Evolutionary conservation across 176 grass and related monocot genomes (phyloP).

Genomic region (Thalia dealbata): DNA sequence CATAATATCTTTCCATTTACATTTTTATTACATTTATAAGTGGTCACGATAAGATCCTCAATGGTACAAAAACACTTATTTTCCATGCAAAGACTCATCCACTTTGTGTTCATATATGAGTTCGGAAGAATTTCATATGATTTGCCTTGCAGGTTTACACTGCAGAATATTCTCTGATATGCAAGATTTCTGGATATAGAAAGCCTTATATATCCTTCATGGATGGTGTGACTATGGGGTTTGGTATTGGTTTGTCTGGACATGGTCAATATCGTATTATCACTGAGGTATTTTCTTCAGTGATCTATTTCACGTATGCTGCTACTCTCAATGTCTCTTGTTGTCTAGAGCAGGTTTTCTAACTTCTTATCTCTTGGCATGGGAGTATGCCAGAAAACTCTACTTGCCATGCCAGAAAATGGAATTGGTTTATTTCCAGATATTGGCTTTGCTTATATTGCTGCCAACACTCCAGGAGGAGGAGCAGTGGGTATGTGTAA

Average conservation of each 20-base stretch:
- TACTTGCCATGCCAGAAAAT: constrained; percentile 97
- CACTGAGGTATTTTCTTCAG: constrained; percentile 46
- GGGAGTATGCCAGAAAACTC: constrained; percentile 52
- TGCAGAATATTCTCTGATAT: constrained; percentile 95
- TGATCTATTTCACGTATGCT: background rate
- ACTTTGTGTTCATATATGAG: background rate
- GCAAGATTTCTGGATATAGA: constrained; percentile 73
- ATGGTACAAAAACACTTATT: background rate
- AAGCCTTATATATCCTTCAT: constrained; percentile 98
- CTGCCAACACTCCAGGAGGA: constrained; percentile 58
- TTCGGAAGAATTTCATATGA: background rate
- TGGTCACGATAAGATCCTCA: background rate
- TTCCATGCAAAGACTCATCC: background rate
- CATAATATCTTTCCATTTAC: background rate
- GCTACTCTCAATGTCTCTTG: background rate
- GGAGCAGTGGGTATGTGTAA: constrained; percentile 65
- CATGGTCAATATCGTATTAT: constrained; percentile 82
- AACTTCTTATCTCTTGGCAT: background rate
- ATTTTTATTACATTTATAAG: background rate
- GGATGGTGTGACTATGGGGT: constrained; percentile 98
- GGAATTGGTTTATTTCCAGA: constrained; percentile 91
- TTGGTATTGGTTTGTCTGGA: constrained; percentile 96
- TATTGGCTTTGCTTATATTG: constrained; percentile 92
- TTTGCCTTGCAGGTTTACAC: constrained; percentile 66
- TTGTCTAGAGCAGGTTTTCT: background rate